A percentile compares a stretch with the other conserved stretches of the same genome.
Conservation (phyloP, 2,329 filamentous ascomycete species). For the Didymella glomerata region DNA sequence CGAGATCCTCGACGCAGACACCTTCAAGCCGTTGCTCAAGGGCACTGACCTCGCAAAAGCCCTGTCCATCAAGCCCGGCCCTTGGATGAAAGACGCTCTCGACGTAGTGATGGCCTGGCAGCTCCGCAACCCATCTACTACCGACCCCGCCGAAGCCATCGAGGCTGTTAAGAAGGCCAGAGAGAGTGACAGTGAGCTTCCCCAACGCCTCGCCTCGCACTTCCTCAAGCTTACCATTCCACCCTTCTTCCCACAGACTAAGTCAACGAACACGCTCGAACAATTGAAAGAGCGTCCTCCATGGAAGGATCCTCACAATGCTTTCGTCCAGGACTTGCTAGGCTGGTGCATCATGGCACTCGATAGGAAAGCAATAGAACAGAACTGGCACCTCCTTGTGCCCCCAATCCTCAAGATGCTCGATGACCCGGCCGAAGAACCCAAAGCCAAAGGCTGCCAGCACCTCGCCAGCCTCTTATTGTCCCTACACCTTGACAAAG, state of each 20-base stretch:
- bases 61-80: slow-evolving; percentile 73
- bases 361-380: slow-evolving; percentile 60
- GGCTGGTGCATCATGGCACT: slow-evolving; percentile 66
- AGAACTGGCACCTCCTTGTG: slow-evolving; percentile 72
- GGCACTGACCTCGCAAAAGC: slow-evolving; percentile 75
- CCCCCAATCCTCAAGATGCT: slow-evolving; percentile 74
- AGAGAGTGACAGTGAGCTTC: slow-evolving; percentile 60
- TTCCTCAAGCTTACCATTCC: slow-evolving; percentile 71
- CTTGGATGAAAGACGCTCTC: slow-evolving; percentile 84
- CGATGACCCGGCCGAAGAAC: slow-evolving; percentile 66
- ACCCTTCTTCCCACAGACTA: slow-evolving; percentile 66
- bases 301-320: slow-evolving; percentile 66
- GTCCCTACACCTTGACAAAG: slow-evolving; percentile 35
- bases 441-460: slow-evolving; percentile 65
- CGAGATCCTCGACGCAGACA: slow-evolving; percentile 60
- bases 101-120: slow-evolving; percentile 89
- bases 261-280: slow-evolving; percentile 57
- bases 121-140: slow-evolving; percentile 75
- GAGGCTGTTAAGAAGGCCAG: slow-evolving; percentile 54
- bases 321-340: slow-evolving; percentile 65
- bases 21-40: slow-evolving; percentile 67
- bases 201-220: slow-evolving; percentile 58
- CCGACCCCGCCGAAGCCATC: slow-evolving; percentile 62
- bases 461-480: slow-evolving; percentile 65
- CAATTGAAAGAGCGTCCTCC: slow-evolving; percentile 63